Base-by-base conservation (phyloP, 164 flowering plant species). In the Piper longum region DNA sequence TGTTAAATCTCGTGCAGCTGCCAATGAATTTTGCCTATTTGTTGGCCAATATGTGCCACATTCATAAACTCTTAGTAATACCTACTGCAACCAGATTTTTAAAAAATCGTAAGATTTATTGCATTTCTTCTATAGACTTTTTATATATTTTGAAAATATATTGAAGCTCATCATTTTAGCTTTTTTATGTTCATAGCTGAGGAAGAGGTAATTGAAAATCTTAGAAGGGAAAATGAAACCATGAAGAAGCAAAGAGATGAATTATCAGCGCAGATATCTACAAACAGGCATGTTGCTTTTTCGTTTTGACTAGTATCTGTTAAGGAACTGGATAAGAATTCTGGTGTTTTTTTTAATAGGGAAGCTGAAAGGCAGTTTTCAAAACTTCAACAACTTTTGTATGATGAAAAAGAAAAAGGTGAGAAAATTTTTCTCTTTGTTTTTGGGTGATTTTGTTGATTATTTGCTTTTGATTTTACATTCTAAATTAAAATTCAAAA, bases 341-440 rank as follows among this genome's bases (percentile, higher is more conserved):
- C 16, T 19, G 4, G 54, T 7, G 56, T 48, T 4, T 18, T 13
- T 56, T 66, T 56, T 76, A 48, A 75, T 80, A 86, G 92, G 71
- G 51, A 66, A 26, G 81, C 62, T 57, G 81, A 81, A 61, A 70
- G 75, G 36, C 65, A 77, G 36, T 39, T 17, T 65, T 64, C 67
- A 39, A 77, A 83, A 59, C 74, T 70, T 67, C 83, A 85, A 62
- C 73, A 70, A 71, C 75, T 70, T 67, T 64, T 81, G 48, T 63
- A 66, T 76, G 88, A 83, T 74, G 86, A 84, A 68, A 81, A 69
- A 41, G 67, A 72, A 43, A 87, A 80, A 72, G 80, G 95, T 85
- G 70, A 76, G 95, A 13, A 62, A 54, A 19, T n/a, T 13, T 6
- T 26, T 0, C 7, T 54, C 2, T 4, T 4, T 41, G 1, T 3